Evolutionary conservation across 129 eudicot species (phyloP).

Genomic region (Chrysanthemum makinoi): DNA sequence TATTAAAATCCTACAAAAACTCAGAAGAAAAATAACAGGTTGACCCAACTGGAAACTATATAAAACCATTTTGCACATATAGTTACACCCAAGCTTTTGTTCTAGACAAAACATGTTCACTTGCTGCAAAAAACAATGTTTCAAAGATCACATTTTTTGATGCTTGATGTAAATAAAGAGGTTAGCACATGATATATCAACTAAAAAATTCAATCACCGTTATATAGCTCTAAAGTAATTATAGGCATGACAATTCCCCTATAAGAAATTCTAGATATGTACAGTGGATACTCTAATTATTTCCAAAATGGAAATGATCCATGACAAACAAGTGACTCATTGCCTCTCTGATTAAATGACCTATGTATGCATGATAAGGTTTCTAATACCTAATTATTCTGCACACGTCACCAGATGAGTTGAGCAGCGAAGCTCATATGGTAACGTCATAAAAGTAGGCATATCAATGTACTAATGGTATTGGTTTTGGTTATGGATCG

Average conservation of each 20-base stretch:
- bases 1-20: too few species aligned
- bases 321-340: background rate
- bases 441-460: too few species aligned
- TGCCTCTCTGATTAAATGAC: constrained; percentile 4
- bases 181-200: background rate
- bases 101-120: background rate
- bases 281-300: constrained; percentile 3
- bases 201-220: background rate
- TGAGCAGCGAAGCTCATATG: constrained; percentile 7
- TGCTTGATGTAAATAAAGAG: background rate
- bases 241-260: constrained; percentile 11
- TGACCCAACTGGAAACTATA: too few species aligned
- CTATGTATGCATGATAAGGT: constrained; percentile 17
- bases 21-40: too few species aligned
- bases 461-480: too few species aligned
- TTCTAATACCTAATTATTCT: constrained; percentile 5
- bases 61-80: too few species aligned
- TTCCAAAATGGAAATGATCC: constrained; percentile 8
- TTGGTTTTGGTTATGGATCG: too few species aligned
- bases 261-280: constrained; percentile 10
- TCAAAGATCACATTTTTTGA: background rate
- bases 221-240: constrained; percentile 10
- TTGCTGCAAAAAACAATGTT: constrained; percentile 9
- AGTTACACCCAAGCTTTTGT: too few species aligned
- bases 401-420: constrained; percentile 19